These are phyloP conservation scores for Candida palmyrensis DNA, from an alignment of 805 yeast genomes.

Conservation along the genomic window DNA sequence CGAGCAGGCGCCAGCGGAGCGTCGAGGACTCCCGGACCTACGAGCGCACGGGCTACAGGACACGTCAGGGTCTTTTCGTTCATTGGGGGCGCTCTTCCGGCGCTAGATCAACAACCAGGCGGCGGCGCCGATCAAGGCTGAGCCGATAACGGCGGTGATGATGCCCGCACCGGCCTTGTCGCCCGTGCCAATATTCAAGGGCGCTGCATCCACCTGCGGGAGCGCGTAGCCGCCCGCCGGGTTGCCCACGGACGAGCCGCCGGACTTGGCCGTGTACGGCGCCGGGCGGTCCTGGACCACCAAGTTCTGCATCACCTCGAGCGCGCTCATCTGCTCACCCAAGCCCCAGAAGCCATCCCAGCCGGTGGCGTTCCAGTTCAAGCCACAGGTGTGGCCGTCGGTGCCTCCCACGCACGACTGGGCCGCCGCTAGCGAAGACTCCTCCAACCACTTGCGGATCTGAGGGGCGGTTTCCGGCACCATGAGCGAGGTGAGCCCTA, in stretches of 20 bases:
- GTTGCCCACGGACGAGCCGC: constrained; percentile 69
- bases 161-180: constrained; percentile 91
- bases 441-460: constrained; percentile 40
- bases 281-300: constrained; percentile 38
- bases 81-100: background rate
- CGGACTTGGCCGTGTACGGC: constrained; percentile 59
- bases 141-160: constrained; percentile 65
- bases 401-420: constrained; percentile 66
- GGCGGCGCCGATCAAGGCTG: constrained; percentile 36
- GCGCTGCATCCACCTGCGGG: constrained; percentile 29
- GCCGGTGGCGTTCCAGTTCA: constrained; percentile 52
- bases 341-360: constrained; percentile 68
- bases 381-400: constrained; percentile 75
- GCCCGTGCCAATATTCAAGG: constrained; percentile 38
- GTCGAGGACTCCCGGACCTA: no score
- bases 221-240: constrained; percentile 61
- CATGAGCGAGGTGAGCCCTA: constrained; percentile 70
- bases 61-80: no score
- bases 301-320: constrained; percentile 55
- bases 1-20: no score
- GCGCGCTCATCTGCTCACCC: constrained; percentile 76
- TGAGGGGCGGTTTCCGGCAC: constrained; percentile 53
- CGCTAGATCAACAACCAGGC: constrained; percentile 35
- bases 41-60: no score
- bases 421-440: constrained; percentile 55